A percentile compares a stretch with the other conserved stretches of the same genome.
phyloP scores from a whole-genome alignment of 495 filamentous ascomycete genomes.

The Aspergillus biplanus region DNA sequence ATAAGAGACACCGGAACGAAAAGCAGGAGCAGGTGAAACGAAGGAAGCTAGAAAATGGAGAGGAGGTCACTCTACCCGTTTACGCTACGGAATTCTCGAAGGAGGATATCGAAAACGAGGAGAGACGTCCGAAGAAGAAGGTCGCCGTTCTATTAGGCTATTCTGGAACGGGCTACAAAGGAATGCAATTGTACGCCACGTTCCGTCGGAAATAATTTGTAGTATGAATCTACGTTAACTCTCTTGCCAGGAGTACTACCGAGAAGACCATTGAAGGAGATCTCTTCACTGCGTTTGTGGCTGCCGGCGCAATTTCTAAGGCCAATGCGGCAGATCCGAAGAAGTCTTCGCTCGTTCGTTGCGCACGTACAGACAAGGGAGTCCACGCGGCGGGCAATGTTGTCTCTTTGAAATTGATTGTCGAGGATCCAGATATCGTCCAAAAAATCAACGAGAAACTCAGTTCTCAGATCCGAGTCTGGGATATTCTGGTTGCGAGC shows the following conservation, averaged over 20 bases:
- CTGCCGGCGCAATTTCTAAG: conserved; percentile 90
- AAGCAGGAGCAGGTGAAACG: conserved; percentile 61
- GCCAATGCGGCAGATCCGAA: conserved; percentile 95
- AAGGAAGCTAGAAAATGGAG: conserved; percentile 55
- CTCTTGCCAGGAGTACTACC: conserved; percentile 54
- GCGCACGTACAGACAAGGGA: conserved; percentile 95
- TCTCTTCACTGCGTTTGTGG: conserved; percentile 86
- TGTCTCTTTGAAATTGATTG: conserved; percentile 91
- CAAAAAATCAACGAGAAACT: conserved; percentile 87
- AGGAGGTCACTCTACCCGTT: conserved; percentile 40
- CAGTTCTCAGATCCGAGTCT: conserved; percentile 86
- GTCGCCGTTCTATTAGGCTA: conserved; percentile 95
- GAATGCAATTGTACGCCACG: conserved; percentile 76
- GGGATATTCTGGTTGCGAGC: conserved; percentile 85
- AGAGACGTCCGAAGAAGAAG: conserved; percentile 88
- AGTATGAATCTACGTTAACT: neutral
- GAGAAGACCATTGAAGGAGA: conserved; percentile 98
- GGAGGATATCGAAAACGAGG: conserved; percentile 84
- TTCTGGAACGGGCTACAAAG: conserved; percentile 94
- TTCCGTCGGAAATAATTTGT: no score
- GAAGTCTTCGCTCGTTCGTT: conserved; percentile 91
- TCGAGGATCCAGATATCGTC: conserved; percentile 86
- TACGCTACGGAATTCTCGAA: conserved; percentile 63
- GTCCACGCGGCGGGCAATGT: conserved; percentile 97
- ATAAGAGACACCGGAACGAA: conserved; percentile 66